These are phyloP conservation scores for Leishmania guyanensis DNA, from an alignment of 208 protist genomes.

Conservation along the genomic window DNA sequence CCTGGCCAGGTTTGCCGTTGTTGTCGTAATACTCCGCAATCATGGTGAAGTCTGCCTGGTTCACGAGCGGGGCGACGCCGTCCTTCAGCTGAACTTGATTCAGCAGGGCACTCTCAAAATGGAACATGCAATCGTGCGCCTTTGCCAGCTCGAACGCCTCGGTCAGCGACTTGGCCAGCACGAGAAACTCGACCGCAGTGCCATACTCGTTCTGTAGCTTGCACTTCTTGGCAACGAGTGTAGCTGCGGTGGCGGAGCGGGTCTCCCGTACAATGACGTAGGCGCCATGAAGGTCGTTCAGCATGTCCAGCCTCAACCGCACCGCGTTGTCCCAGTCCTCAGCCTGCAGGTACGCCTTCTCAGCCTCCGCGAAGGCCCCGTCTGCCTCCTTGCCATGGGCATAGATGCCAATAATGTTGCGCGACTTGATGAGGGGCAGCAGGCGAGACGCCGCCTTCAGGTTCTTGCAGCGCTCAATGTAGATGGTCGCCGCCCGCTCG, in stretches of 20 bases:
- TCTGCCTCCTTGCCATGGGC: conserved; percentile 90
- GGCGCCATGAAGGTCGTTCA: conserved; percentile 94
- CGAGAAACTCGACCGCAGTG: conserved; percentile 96
- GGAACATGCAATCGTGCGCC: conserved; percentile 83
- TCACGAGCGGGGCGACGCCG: conserved; percentile 73
- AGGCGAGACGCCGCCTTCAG: conserved; percentile 85
- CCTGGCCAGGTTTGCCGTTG: conserved; percentile 71
- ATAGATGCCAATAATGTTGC: conserved; percentile 94
- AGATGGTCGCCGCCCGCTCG: conserved; percentile 94
- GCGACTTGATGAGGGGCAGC: conserved; percentile 90
- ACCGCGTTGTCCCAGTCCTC: conserved; percentile 97
- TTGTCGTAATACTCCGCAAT: conserved; percentile 95
- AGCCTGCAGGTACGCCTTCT: conserved; percentile 91
- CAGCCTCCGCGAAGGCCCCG: conserved; percentile 91
- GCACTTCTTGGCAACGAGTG: conserved; percentile 93
- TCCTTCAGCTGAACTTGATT: conserved; percentile 82
- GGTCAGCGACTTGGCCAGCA: conserved; percentile 90
- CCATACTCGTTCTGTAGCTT: conserved; percentile 82
- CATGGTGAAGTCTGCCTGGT: conserved; percentile 77
- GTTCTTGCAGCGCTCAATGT: conserved; percentile 94
- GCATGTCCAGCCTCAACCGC: conserved; percentile 93
- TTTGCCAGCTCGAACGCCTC: conserved; percentile 96
- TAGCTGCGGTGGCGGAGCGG: conserved; percentile 90
- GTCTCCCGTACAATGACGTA: conserved; percentile 95
- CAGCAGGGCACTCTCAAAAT: conserved; percentile 82